Conservation (phyloP, 2,329 filamentous ascomycete genomes). For the Lachnellula occidentalis region DNA sequence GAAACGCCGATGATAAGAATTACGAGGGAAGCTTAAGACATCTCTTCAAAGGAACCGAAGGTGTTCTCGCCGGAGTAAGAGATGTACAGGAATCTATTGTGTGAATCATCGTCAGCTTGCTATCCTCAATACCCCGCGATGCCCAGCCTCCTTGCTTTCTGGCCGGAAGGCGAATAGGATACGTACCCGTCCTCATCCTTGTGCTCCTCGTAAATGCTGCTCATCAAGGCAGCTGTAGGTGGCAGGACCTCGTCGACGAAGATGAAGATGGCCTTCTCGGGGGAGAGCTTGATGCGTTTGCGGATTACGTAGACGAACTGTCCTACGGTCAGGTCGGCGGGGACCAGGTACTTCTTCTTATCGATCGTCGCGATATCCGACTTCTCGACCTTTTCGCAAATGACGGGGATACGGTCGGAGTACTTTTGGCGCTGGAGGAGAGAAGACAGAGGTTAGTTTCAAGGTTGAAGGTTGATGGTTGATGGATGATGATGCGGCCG, state of each 20-base stretch:
- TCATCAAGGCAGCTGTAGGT: conserved; percentile 96
- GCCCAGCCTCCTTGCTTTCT: not conserved
- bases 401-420: conserved; percentile 95
- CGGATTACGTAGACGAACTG: conserved; percentile 99
- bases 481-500: conserved; percentile 2
- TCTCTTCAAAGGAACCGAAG: conserved; percentile 66
- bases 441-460: conserved; percentile 8
- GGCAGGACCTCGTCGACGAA: conserved; percentile 98
- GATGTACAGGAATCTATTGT: conserved; percentile 73
- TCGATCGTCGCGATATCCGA: conserved; percentile 99
- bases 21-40: conserved; percentile 1
- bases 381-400: conserved; percentile 99
- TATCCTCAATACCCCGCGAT: conserved; percentile 5
- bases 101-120: not conserved
- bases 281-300: conserved; percentile 99
- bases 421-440: conserved; percentile 76
- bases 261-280: conserved; percentile 99
- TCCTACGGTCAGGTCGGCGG: conserved; percentile 93
- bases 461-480: not conserved
- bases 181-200: conserved; percentile 68
- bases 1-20: conserved; percentile 9
- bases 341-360: conserved; percentile 99
- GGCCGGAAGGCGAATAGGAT: conserved; percentile 20
- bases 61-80: conserved; percentile 99
- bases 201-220: conserved; percentile 99